A percentile compares a stretch with the other conserved stretches of the same genome.
phyloP scores from a whole-genome alignment of 139 green algal genomes.

The Ettlia oleoabundans region DNA sequence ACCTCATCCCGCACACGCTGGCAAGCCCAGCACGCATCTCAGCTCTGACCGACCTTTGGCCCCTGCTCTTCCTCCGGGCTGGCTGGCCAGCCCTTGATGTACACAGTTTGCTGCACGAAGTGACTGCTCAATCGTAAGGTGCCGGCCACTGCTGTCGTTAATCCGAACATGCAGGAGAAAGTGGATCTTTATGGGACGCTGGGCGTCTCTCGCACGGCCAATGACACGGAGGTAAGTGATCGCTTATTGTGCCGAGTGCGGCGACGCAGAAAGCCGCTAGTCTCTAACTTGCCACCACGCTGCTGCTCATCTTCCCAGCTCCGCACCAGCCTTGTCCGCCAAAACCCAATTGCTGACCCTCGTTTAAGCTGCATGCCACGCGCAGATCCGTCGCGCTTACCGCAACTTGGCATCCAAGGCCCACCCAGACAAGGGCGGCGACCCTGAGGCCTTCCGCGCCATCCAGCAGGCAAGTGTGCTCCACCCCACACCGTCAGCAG shows the following conservation, averaged over 20 bases:
- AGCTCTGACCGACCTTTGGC: too few species aligned
- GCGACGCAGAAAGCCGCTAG: background rate
- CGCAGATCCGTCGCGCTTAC: constrained; percentile 69
- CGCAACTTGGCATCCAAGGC: constrained; percentile 59
- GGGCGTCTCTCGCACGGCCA: constrained; percentile 37
- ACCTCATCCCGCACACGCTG: too few species aligned
- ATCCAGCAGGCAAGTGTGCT: constrained; percentile 57
- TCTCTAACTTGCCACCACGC: background rate
- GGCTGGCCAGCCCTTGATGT: too few species aligned
- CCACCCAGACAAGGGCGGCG: constrained; percentile 70
- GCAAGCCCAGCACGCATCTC: too few species aligned
- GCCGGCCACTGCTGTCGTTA: too few species aligned
- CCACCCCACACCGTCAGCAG: too few species aligned
- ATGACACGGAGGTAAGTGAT: constrained; percentile 33
- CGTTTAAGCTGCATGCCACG: too few species aligned
- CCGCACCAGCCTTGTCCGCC: background rate
- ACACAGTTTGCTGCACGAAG: too few species aligned
- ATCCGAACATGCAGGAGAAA: background rate
- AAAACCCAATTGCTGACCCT: too few species aligned
- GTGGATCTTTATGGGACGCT: constrained; percentile 50
- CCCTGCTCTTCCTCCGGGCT: too few species aligned
- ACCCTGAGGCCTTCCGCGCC: constrained; percentile 56
- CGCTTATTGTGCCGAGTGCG: too few species aligned
- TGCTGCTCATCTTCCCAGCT: background rate
- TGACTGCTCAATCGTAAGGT: too few species aligned